Base-by-base conservation (phyloP, 2,329 filamentous ascomycete genomes). In the Fonsecaea pugnacius region DNA sequence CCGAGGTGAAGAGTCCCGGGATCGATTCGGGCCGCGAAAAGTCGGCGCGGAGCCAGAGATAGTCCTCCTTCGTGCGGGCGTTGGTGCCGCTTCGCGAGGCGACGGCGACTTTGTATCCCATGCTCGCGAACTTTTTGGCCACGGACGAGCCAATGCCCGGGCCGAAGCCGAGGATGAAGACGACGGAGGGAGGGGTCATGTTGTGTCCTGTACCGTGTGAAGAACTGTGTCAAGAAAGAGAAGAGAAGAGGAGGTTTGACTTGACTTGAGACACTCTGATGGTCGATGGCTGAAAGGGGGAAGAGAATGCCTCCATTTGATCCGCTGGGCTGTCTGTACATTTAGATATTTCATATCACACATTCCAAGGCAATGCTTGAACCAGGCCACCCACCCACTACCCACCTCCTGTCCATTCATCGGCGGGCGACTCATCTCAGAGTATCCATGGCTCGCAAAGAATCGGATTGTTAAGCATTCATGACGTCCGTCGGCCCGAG, bases 1-100 rank as follows among this genome's bases (percentile, higher is more conserved):
- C 77, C 63, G 76, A 73, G 0, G 69, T 60, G 67, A 83, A 83
- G 4, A 75, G 70, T 4, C 61, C 60, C 3, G 68, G 62, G 1
- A 83, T 71, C 24, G 70, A 70, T 6, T 71, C 62, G 2, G 77
- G 69, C 6, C 77, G 65, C 3, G 70, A 60, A 21, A 80, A 72
- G 65, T 80, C 78, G 43, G 65, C 70, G 24, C 65, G 61, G 52
- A 79, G 72, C 52, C 74, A 69, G 24, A 78, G 56, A 18, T 32
- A 52, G 5, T 43, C 38, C 24, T 68, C 60, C 18, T 7, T 50
- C 5, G 36, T 55, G 4, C 21, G 40, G 33, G 58, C 24, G 35
- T 58, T 48, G 12, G 38, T 60, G 18, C 24, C 35, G 24, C 18
- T 33, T 16, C 63, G 33, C 2, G 58, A 48, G 30, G 60, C 57